phyloP scores from a whole-genome alignment of 208 protist species.

The Trypanosoma grayi region DNA sequence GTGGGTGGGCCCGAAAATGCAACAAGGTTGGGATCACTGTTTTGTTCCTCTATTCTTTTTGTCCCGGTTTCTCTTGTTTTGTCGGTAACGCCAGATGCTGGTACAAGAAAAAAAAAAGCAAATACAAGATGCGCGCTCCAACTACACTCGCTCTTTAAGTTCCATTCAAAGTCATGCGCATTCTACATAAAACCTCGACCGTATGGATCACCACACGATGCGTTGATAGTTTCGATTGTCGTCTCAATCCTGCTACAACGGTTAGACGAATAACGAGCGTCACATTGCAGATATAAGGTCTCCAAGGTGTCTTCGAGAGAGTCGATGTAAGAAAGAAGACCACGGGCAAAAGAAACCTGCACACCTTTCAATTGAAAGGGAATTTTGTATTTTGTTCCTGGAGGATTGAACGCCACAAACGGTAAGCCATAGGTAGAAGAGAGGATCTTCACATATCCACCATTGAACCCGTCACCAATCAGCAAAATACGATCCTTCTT shows the following conservation, averaged over 20 bases:
- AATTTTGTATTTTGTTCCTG: constrained; percentile 61
- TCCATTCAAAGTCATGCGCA: too few relatives aligned
- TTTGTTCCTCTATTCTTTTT: not conserved
- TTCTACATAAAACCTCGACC: constrained; percentile 24
- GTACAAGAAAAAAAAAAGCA: constrained; percentile 3
- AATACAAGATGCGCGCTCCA: too few relatives aligned
- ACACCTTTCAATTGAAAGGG: constrained; percentile 31
- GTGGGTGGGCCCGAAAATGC: too few relatives aligned
- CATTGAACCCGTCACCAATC: constrained; percentile 87
- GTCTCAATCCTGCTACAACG: constrained; percentile 69
- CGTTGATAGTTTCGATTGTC: constrained; percentile 44
- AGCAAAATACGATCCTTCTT: constrained; percentile 50
- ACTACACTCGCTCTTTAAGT: too few relatives aligned
- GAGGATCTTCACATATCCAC: constrained; percentile 84
- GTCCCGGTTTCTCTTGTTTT: not conserved
- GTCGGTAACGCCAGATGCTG: not conserved
- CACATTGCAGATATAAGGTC: constrained; percentile 61
- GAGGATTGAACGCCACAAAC: constrained; percentile 83
- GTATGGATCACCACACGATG: constrained; percentile 63
- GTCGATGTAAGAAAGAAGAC: constrained; percentile 77
- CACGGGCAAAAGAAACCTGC: constrained; percentile 51
- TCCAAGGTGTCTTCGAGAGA: constrained; percentile 64
- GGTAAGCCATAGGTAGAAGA: constrained; percentile 38
- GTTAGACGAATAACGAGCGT: constrained; percentile 39
- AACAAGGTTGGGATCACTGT: not conserved